Conservation (phyloP, 805 yeast species). For the Pichia manshurica region DNA sequence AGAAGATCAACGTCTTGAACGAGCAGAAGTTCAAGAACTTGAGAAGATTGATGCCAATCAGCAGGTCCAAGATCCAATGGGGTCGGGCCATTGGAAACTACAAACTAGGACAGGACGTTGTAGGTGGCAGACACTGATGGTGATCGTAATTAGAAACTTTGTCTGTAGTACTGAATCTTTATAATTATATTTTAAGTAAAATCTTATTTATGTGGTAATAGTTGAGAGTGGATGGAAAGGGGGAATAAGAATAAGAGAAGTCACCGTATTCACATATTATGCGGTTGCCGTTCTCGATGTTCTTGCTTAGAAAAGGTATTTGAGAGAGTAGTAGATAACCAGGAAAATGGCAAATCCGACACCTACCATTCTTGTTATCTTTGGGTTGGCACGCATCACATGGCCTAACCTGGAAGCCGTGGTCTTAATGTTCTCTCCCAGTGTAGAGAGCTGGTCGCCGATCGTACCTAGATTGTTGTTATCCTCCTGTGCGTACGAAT, state of each 20-base stretch:
- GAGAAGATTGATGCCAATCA: slow-evolving; percentile 88
- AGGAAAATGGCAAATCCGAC: slow-evolving; percentile 49
- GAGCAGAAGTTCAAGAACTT: slow-evolving; percentile 76
- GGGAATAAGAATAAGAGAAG: background rate
- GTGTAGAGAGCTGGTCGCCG: slow-evolving; percentile 45
- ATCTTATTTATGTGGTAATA: background rate
- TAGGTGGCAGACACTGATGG: slow-evolving; percentile 34
- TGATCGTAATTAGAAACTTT: background rate
- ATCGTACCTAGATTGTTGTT: slow-evolving; percentile 36
- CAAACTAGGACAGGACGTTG: slow-evolving; percentile 77
- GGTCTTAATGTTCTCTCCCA: slow-evolving; percentile 44
- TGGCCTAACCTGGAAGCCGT: slow-evolving; percentile 49
- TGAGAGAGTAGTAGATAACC: slow-evolving; percentile 50
- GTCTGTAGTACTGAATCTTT: too few species aligned
- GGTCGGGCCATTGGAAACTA: slow-evolving; percentile 89
- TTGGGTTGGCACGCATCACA: slow-evolving; percentile 53
- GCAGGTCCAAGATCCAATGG: slow-evolving; percentile 91
- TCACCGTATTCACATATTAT: background rate
- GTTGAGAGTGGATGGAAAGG: background rate
- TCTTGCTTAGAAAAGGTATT: slow-evolving; percentile 31
- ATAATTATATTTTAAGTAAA: too few species aligned
- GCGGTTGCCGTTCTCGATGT: too few species aligned
- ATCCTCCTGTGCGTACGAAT: slow-evolving; percentile 56
- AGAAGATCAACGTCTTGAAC: slow-evolving; percentile 64
- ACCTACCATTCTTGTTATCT: slow-evolving; percentile 54